Base-by-base conservation (phyloP, 2,329 filamentous ascomycete genomes). In the Trichoderma koningii region DNA sequence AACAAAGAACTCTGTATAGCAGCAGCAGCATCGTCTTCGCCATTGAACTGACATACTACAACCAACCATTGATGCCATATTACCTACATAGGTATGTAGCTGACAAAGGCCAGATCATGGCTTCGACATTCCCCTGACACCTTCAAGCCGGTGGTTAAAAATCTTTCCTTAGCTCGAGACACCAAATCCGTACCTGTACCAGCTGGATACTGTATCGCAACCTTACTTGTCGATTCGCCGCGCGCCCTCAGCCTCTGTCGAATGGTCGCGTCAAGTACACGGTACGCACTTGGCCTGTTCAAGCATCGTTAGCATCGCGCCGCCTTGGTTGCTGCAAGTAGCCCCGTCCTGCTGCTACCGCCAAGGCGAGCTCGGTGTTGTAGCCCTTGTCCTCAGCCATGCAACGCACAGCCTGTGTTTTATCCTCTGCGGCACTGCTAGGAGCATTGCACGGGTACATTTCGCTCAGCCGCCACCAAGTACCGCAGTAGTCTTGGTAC, bases 201-300 rank as follows among this genome's bases (percentile, higher is more conserved):
- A 34, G 50, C 30, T 26, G 45, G 15, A 15, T 60, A 60, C 56
- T 30, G 23, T 51, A 28, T 28, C 30, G 30, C 45, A 42, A 28
- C 45, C 45, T 14, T 14, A 10, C 3, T 14, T 38, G 12, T 4
- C 23, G 19, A 42, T 21, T 50, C 7, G 21, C 41, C 26, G 23
- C 56, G 26, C 15, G 30, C 56, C 30, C 5, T 51, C 9, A 5
- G 7, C 34, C 23, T 19, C 23, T 26, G 9, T 52, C 12, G 12
- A n/a, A 53, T 30, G 17, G 57, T 62, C 50, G n/a, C 19, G 38
- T 28, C 26, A 63, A 53, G 60, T 63, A 53, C 19, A 41, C 4
- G 60, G 60, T 63, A 55, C 60, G 60, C 60, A 26, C 59, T 62
- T 63, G 41, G 26, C 60, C 60, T 45, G 47, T 41, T 55, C 60